phyloP scores from a whole-genome alignment of 768 basidiomycete genomes.

The Mycena maculata region DNA sequence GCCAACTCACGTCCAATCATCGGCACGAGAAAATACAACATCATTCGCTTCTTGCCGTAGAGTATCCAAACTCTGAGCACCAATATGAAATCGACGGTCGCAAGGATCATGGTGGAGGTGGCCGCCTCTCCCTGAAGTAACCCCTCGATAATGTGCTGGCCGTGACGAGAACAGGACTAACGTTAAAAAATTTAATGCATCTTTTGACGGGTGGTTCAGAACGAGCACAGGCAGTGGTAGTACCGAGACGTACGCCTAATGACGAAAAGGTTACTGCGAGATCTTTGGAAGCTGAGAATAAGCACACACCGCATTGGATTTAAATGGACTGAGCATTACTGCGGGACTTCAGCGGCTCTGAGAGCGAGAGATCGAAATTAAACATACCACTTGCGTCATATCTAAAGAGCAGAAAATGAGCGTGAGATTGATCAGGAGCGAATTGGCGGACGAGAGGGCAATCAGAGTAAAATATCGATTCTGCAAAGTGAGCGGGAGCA shows the following conservation, averaged over 20 bases:
- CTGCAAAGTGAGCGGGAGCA: too few relatives aligned
- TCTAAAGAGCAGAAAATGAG: neutral
- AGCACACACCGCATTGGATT: slow-evolving; percentile 22
- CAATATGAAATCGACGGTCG: slow-evolving; percentile 29
- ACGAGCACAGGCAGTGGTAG: too few relatives aligned
- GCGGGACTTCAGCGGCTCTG: neutral
- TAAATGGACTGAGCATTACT: slow-evolving; percentile 25
- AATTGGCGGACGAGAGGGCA: slow-evolving; percentile 1
- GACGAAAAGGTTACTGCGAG: too few relatives aligned
- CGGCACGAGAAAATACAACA: slow-evolving; percentile 24
- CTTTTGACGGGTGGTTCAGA: neutral
- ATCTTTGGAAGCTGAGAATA: neutral
- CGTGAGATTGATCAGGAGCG: neutral
- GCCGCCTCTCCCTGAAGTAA: slow-evolving; percentile 24
- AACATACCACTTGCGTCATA: slow-evolving; percentile 27
- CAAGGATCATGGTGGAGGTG: slow-evolving; percentile 26
- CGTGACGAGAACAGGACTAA: too few relatives aligned
- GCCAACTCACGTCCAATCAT: slow-evolving; percentile 27
- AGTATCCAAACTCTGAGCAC: slow-evolving; percentile 28
- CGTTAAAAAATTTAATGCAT: slow-evolving; percentile 28
- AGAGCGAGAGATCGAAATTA: neutral
- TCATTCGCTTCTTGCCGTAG: slow-evolving; percentile 19
- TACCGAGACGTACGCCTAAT: slow-evolving; percentile 9
- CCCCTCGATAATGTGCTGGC: too few relatives aligned
- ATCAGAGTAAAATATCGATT: slow-evolving; percentile 34